Conservation (phyloP, 495 filamentous ascomycete species). For the Penicillium malachiteum region DNA sequence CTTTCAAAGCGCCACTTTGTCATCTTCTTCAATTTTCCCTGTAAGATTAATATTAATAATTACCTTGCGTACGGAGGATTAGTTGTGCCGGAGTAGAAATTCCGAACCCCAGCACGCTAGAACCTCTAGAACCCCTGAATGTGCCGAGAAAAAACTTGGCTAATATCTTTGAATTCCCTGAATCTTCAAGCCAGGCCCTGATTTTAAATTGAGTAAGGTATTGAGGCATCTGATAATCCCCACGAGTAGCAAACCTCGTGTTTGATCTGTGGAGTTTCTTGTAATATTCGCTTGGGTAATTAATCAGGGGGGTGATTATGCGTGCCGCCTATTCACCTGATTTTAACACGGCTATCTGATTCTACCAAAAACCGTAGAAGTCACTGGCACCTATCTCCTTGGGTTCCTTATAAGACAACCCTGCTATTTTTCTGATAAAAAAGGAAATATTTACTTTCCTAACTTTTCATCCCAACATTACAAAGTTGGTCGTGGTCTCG, state of each 20-base stretch:
- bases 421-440: background rate
- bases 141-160: too few relatives aligned
- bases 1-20: background rate
- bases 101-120: too few relatives aligned
- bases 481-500: background rate
- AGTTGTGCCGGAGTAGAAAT: background rate
- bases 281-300: slow-evolving; percentile 9
- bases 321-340: slow-evolving; percentile 1
- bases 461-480: too few relatives aligned
- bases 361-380: too few relatives aligned
- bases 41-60: background rate
- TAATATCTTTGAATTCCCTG: too few relatives aligned
- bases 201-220: too few relatives aligned
- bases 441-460: too few relatives aligned
- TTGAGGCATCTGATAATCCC: background rate
- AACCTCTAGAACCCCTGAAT: too few relatives aligned
- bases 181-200: too few relatives aligned
- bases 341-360: background rate
- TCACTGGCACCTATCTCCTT: too few relatives aligned
- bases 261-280: too few relatives aligned
- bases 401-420: too few relatives aligned
- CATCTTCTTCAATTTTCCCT: background rate
- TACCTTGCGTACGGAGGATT: background rate
- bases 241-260: background rate
- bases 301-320: slow-evolving; percentile 12